Conservation (phyloP, 805 yeast species). For the Yarrowia osloensis region DNA sequence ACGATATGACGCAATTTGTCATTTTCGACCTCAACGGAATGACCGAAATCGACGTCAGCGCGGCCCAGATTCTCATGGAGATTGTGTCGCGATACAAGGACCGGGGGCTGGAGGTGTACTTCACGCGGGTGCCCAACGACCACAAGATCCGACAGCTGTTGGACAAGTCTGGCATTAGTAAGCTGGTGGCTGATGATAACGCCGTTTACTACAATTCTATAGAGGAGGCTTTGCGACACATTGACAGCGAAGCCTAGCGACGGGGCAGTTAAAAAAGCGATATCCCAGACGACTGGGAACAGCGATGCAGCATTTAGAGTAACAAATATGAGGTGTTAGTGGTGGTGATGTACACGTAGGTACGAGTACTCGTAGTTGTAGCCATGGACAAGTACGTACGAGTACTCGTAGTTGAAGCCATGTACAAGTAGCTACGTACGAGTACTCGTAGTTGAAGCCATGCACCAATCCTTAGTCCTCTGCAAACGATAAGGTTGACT, state of each 20-base stretch:
- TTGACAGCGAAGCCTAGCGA: conserved; percentile 35
- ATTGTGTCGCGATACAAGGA: conserved; percentile 56
- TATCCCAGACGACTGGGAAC: background rate
- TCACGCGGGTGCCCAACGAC: conserved; percentile 60
- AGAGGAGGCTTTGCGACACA: conserved; percentile 53
- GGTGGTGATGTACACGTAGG: no score
- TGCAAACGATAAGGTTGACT: background rate
- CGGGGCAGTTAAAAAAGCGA: background rate
- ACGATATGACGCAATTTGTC: conserved; percentile 55
- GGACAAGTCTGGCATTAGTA: conserved; percentile 56
- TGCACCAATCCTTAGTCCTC: no score
- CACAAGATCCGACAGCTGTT: conserved; percentile 53
- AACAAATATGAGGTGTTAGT: no score
- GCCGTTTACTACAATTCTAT: conserved; percentile 50
- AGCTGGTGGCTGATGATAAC: conserved; percentile 39
- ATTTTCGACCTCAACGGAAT: conserved; percentile 80
- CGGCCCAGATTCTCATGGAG: conserved; percentile 68
- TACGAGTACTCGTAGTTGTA: no score
- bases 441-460: no score
- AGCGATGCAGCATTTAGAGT: conserved; percentile 8
- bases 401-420: no score
- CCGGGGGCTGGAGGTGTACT: conserved; percentile 58
- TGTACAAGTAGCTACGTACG: no score
- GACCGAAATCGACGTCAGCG: conserved; percentile 77
- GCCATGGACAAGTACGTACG: no score